Base-by-base conservation (phyloP, 1,284 basidiomycete genomes). In the Marasmius oreades region DNA sequence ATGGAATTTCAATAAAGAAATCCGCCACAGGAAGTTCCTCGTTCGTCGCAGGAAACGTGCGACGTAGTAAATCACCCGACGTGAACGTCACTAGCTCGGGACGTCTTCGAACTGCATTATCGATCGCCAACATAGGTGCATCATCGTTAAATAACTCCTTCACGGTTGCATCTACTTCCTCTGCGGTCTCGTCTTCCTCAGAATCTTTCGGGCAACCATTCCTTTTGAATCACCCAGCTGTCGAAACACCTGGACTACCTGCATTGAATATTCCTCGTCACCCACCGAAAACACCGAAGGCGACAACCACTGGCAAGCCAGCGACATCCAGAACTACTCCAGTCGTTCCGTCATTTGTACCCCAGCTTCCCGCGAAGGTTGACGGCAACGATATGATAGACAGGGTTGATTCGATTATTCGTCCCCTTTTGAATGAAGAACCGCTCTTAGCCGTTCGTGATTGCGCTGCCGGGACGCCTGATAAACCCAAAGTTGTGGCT, bases 51-150 rank as follows among this genome's bases (percentile, higher is more conserved):
- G 18, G 16, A 14, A 50, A 31, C 7, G 18, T 12, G 4, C 47
- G 23, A 16, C 47, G 47, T n/a, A 12, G 48, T 10, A 14, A n/a
- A 16, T 44, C 22, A 11, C 23, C 37, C 7, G 22, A 51, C 65
- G 70, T 51, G 64, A 63, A 57, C 20, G 75, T 77, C 36, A 73
- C 71, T 16, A 73, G 77, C 20, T 80, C 80, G 7, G 82, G 75
- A 33, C 75, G 84, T 22, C 69, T 90, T 22, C 82, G 83, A 61
- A 87, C 85, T 1, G 83, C 79, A 1, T 68, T 90, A 28, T 77
- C 85, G 10, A 82, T 89, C 44, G 88, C 79, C 5, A 82, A 81
- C 54, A 76, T 84, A 11, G 75, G 74, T 10, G 74, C 75, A 22
- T 67, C 69, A 24, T 74, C 69, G 23, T 65, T 63, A 23, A 22